A percentile compares a stretch with the other conserved stretches of the same genome.
phyloP scores from a whole-genome alignment of 75 land plant species.

The Larix kaempferi region DNA sequence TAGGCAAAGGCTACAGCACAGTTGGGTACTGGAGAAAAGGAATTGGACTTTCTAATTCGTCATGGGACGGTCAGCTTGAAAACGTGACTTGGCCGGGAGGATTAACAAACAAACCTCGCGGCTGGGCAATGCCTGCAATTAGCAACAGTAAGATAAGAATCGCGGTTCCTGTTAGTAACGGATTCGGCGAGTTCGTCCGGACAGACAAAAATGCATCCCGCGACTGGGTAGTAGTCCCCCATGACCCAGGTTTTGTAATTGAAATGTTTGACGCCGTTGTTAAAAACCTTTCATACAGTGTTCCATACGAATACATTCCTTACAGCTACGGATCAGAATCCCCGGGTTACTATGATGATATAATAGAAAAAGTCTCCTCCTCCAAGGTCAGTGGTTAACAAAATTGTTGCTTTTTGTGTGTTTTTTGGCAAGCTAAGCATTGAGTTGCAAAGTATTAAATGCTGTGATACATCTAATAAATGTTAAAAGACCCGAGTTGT shows the following conservation, averaged over 20 bases:
- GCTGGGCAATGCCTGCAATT: constrained; percentile 60
- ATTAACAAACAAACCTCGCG: constrained; percentile 28
- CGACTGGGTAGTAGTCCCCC: not conserved
- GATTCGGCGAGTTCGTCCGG: constrained; percentile 39
- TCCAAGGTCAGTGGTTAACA: constrained; percentile 14
- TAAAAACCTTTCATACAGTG: constrained; percentile 20
- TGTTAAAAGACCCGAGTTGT: too few relatives aligned
- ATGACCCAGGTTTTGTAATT: constrained; percentile 33
- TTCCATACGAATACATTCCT: constrained; percentile 25
- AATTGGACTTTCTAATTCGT: not conserved
- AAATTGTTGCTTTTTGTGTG: not conserved
- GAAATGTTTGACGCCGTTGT: constrained; percentile 32
- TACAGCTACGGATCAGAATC: constrained; percentile 1
- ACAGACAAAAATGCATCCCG: not conserved
- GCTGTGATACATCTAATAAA: too few relatives aligned
- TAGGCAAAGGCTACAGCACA: constrained; percentile 7
- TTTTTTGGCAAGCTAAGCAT: too few relatives aligned
- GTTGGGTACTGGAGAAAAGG: constrained; percentile 41
- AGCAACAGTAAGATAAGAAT: constrained; percentile 26
- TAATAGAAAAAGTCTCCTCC: constrained; percentile 18
- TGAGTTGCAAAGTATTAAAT: too few relatives aligned
- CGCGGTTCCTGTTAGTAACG: constrained; percentile 38
- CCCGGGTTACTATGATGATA: constrained; percentile 47
- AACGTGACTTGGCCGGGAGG: constrained; percentile 39
- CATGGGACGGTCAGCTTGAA: constrained; percentile 16